Conservation (phyloP, 495 filamentous ascomycete species). For the Bacidia rubella region DNA sequence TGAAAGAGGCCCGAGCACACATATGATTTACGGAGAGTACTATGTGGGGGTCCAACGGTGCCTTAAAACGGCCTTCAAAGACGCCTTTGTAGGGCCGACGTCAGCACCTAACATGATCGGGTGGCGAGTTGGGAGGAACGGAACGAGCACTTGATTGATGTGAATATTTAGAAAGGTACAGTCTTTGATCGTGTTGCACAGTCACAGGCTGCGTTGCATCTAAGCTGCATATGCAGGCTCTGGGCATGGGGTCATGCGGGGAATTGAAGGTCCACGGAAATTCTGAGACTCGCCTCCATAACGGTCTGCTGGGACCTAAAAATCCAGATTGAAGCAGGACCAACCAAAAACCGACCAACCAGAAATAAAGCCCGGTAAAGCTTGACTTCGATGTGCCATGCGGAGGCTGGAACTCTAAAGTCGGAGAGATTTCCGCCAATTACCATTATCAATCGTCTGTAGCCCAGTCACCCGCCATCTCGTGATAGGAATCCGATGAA, state of each 20-base stretch:
- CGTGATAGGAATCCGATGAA: not conserved
- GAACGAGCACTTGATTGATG: not conserved
- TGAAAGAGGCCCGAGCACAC: slow-evolving; percentile 5
- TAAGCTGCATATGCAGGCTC: not conserved
- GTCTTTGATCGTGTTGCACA: not conserved
- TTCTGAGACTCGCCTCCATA: slow-evolving; percentile 5
- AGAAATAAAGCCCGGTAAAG: not conserved
- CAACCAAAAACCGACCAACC: too few relatives aligned
- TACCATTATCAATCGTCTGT: not conserved
- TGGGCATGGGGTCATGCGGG: not conserved
- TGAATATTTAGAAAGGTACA: not conserved
- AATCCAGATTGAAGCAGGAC: too few relatives aligned
- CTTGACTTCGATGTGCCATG: not conserved
- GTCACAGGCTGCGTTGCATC: not conserved
- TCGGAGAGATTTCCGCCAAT: slow-evolving; percentile 6
- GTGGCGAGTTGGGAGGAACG: not conserved
- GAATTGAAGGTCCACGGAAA: not conserved
- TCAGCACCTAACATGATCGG: not conserved
- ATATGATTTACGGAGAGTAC: not conserved
- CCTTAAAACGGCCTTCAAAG: not conserved
- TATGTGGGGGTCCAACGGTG: slow-evolving; percentile 6
- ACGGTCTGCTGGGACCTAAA: not conserved
- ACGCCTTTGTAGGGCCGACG: not conserved
- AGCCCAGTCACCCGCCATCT: not conserved
- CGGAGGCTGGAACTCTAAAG: not conserved